Evolutionary conservation across 2,329 filamentous ascomycete species (phyloP), one percentile per base, ranked within the genome.

Genomic region (Fusarium sp.): DNA sequence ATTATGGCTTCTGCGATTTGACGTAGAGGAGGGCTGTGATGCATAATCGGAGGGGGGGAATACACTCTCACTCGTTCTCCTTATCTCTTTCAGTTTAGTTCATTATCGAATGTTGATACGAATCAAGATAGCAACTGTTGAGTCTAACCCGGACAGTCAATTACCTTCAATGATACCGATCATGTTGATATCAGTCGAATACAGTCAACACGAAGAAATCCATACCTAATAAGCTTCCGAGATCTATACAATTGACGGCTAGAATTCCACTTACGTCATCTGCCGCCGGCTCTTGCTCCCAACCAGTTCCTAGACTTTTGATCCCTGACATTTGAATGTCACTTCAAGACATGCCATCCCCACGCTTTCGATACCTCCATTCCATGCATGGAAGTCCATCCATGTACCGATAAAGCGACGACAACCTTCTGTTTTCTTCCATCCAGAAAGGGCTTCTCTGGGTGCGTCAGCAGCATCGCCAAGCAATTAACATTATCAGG

Each of bases 341-440:
- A 67, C 56, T 33, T 37, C 33, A 18, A 68, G 38, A 63, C 56
- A 50, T 67, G 37, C 45, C 57, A 68, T 58, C 58, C 66, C 66
- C 64, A 69, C 64, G 66, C 63, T 67, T 48, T 37, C 60, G 41
- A 44, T 56, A 26, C 63, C 18, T n/a, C 41, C 42, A 38, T 42
- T 33, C 15, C 30, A 48, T 35, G 20, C 45, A 30, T 11, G 30
- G 30, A 8, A 38, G 48, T 26, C 20, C 50, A 57, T 41, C 27
- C 58, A 54, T 53, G 41, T 26, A 38, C 27, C n/a, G 35, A 60
- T 59, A 53, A 38, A 49, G 48, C 41, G 27, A 56, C 62, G 42
- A 44, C 26, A n/a, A n/a, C 53, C 14, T 40, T 48, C 46, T 35
- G 41, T 41, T 38, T 59, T 42, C 18, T 20, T 20, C 44, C 23